Base-by-base conservation (phyloP, 352 stramenopile genomes). In the Pythium brassicae region DNA sequence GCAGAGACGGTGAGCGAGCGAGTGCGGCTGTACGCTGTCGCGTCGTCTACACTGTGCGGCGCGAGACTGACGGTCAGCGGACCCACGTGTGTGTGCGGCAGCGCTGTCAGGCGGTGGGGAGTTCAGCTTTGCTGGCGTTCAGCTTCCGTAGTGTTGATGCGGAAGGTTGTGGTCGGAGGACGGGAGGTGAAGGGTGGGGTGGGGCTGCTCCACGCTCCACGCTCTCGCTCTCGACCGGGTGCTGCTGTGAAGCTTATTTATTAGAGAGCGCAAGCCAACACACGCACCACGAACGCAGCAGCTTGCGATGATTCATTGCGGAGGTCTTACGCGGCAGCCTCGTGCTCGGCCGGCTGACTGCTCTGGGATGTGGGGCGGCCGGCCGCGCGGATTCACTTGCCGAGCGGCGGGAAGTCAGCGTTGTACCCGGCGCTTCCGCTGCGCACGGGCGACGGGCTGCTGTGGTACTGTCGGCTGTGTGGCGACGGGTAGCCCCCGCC, bases 321-420 rank as follows among this genome's bases (percentile, higher is more conserved):
- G 1, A 8, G 32, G 32, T 37, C 32, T 37, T 37, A 37, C 32
- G 32, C 32, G 14, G 32, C 9, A 37, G 32, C 32, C 32, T 37
- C 32, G 32, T 11, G 32, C 2, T 37, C 32, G 32, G 9, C 32
- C 32, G 32, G 14, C 14, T 11, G 32, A 11, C 9, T 11, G 32
- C 32, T 37, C 32, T 37, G 32, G 32, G 5, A 11, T 37, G 32
- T n/a, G 3, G 10, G 22, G 39, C 19, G 1, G 8, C 17, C 17
- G 39, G 19, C 37, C 35, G n/a, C n/a, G n/a, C n/a, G n/a, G n/a
- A 14, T 35, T 68, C 75, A 87, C 57, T 86, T 79, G 40, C 78
- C 73, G 8, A 92, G 66, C 19, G 82, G 82, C 26, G 82, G 78
- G 51, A 92, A 92, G 37, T 88, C 79, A 27, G 88, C 77, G 22